Evolutionary conservation across 1,284 basidiomycete genomes (phyloP), one percentile per base, ranked within the genome.

Genomic region (Cryptococcus sp.): DNA sequence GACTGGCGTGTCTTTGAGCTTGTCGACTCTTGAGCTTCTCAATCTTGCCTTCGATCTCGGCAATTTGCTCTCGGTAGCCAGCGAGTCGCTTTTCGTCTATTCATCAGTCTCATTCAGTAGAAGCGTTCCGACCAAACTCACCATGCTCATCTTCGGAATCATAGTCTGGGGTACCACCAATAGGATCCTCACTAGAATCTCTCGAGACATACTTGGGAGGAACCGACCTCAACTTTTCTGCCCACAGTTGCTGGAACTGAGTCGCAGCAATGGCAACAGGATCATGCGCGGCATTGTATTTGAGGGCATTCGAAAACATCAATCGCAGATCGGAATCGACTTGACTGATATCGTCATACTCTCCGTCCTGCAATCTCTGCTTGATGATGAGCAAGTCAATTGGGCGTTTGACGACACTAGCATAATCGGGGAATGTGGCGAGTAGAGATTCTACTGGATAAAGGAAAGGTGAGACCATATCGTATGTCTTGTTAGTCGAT

Each of bases 371-470:
- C 45, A 98, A 80, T 73, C 91, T 93, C 70, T 78, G 82, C 62
- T 84, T 83, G 79, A 97, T 91, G 7, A 88, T 90, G n/a, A 82
- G 80, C 52, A 97, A 69, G 72, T 98, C 92, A 85, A 98, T 98
- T 1, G 96, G 94, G 64, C 85, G 85, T 80, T 93, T 96, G 73
- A 99, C 81, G 56, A 92, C 78, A 75, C 85, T 87, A 9, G 85
- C 83, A 73, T 98, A 98, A 25, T 82, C 80, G 0, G 93, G 93
- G 45, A 97, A 83, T 31, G 86, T 83, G 24, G 46, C 48, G 25
- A 69, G 62, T 32, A 54, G 84, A 85, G 76, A 72, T 85, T 88
- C 89, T 57, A 98, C 91, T 55, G 93, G 88, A 68, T 91, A 88
- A 62, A 96, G 87, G 77, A 98, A 99, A 1, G 89, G 89, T 70